phyloP scores from a whole-genome alignment of 306 rosid species.

The Begonia loranthoides region DNA sequence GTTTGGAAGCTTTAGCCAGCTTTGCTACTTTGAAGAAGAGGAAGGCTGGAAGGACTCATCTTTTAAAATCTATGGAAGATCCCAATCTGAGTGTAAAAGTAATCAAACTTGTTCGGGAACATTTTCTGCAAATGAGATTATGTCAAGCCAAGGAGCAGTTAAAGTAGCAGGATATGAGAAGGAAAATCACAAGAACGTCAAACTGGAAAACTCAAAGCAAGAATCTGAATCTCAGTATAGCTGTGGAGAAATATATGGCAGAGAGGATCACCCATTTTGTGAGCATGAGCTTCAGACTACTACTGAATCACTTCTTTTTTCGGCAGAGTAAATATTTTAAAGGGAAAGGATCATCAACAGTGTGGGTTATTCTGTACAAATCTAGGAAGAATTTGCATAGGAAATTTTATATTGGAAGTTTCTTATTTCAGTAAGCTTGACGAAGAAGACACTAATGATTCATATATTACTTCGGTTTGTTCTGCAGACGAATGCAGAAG shows the following conservation, averaged over 20 bases:
- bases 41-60: constrained; percentile 11
- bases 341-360: no score
- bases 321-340: not conserved
- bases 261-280: constrained; percentile 34
- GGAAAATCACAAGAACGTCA: not conserved
- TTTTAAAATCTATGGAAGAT: constrained; percentile 19
- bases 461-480: no score
- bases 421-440: no score
- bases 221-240: not conserved
- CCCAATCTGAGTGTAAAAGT: constrained; percentile 23
- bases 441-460: no score
- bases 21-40: constrained; percentile 16
- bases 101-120: constrained; percentile 6
- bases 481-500: no score
- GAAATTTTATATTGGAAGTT: no score
- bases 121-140: not conserved
- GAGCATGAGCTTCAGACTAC: constrained; percentile 16
- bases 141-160: not conserved
- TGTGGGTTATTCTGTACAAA: no score
- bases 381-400: no score
- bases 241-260: constrained; percentile 4
- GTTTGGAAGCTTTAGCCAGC: constrained; percentile 45
- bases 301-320: constrained; percentile 26
- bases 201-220: constrained; percentile 5
- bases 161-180: no score